These are phyloP conservation scores for Neofusicoccum ribis DNA, from an alignment of 2,329 filamentous ascomycete genomes.

Conservation along the genomic window DNA sequence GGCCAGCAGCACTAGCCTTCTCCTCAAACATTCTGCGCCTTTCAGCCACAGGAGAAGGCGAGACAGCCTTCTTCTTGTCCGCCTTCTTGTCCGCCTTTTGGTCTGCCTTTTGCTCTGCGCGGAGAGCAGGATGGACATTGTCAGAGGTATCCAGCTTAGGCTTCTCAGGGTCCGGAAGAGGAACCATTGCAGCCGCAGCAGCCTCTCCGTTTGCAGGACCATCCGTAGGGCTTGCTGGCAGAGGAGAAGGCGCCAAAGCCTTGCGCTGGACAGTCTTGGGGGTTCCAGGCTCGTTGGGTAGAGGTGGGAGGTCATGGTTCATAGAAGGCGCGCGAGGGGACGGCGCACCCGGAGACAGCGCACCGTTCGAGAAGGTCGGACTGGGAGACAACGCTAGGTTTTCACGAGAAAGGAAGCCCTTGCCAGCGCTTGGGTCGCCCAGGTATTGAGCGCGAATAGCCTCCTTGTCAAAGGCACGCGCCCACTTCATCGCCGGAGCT, in stretches of 20 bases:
- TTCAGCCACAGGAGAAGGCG: slow-evolving; percentile 9
- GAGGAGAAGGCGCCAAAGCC: slow-evolving; percentile 29
- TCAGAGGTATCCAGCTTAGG: slow-evolving; percentile 19
- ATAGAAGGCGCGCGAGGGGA: slow-evolving; percentile 1
- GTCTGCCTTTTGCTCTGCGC: slow-evolving; percentile 21
- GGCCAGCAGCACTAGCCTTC: slow-evolving; percentile 5
- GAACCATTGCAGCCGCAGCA: slow-evolving; percentile 32
- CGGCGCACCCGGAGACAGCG: not conserved
- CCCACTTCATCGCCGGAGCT: slow-evolving; percentile 95
- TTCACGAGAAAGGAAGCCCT: slow-evolving; percentile 53
- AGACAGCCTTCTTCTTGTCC: slow-evolving; percentile 22
- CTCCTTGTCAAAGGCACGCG: slow-evolving; percentile 92
- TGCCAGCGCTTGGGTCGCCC: slow-evolving; percentile 69
- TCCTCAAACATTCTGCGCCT: slow-evolving; percentile 17
- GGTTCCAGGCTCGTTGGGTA: slow-evolving; percentile 34
- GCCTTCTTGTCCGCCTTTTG: too few species aligned
- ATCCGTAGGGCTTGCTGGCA: slow-evolving; percentile 7
- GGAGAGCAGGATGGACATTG: slow-evolving; percentile 46
- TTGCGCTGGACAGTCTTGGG: slow-evolving; percentile 25
- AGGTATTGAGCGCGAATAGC: slow-evolving; percentile 84
- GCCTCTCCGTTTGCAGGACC: not conserved
- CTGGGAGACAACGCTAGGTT: slow-evolving; percentile 33
- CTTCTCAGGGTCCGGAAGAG: slow-evolving; percentile 35
- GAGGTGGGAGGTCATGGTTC: slow-evolving; percentile 44
- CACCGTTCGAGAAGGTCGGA: slow-evolving; percentile 11